phyloP scores from a whole-genome alignment of 2,329 filamentous ascomycete genomes.

The Penicillium hordei region DNA sequence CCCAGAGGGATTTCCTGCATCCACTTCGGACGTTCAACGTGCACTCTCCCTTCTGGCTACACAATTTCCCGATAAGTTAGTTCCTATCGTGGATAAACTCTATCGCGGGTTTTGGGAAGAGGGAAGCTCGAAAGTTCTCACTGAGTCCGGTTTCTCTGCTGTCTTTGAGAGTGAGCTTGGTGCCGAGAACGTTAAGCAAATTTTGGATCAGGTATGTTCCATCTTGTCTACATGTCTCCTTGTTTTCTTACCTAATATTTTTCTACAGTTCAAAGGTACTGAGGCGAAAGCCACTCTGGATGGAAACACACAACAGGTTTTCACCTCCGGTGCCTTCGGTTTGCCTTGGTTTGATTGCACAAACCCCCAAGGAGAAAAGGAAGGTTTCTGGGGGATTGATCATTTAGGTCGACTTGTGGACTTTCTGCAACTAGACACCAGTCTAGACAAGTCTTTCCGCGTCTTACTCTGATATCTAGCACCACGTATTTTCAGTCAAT shows the following conservation, averaged over 20 bases:
- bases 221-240: background rate
- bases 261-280: slow-evolving; percentile 22
- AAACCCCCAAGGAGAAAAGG: slow-evolving; percentile 54
- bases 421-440: slow-evolving; percentile 52
- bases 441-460: slow-evolving; percentile 28
- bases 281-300: slow-evolving; percentile 50
- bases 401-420: slow-evolving; percentile 57
- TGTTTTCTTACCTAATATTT: background rate
- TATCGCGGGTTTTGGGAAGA: slow-evolving; percentile 13
- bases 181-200: background rate
- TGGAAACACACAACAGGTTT: slow-evolving; percentile 52
- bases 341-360: slow-evolving; percentile 61
- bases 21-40: slow-evolving; percentile 10
- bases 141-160: slow-evolving; percentile 1
- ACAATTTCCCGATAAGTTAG: slow-evolving; percentile 3
- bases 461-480: slow-evolving; percentile 23
- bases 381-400: slow-evolving; percentile 62
- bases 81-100: background rate
- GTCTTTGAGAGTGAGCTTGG: slow-evolving; percentile 6
- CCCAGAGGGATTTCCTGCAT: slow-evolving; percentile 13
- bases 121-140: slow-evolving; percentile 1
- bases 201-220: background rate
- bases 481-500: background rate
- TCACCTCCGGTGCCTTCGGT: slow-evolving; percentile 59
- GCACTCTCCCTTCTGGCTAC: slow-evolving; percentile 9